Base-by-base conservation (phyloP, 2,329 filamentous ascomycete species). In the Rhinocladiella mackenziei region DNA sequence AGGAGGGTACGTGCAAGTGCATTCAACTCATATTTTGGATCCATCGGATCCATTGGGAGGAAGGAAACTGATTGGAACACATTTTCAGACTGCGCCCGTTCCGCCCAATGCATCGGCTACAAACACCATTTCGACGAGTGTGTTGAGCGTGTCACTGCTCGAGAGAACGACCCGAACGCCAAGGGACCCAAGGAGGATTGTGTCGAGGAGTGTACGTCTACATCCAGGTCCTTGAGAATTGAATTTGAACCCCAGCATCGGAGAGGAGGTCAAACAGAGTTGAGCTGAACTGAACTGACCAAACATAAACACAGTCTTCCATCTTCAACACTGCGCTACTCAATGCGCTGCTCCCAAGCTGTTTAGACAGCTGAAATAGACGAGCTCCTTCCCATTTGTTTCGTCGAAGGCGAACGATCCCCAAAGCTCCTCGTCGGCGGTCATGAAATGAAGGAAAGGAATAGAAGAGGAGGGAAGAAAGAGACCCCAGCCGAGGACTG, bases 111-210 rank as follows among this genome's bases (percentile, higher is more conserved):
- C 73, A 77, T 83, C 51, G 83, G 84, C 48, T 79, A 80, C 65
- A 98, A 97, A 82, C 91, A 97, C 78, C 92, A 98, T 79, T 97
- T 85, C 69, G 91, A 97, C 58, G 88, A 96, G 74, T 98, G 92
- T 69, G 89, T 91, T 60, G 89, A 95, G 80, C 89, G 92, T 62
- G 92, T 98, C 59, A 87, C 82, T 50, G 63, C 63, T 48, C 69
- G 77, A 64, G 66, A 75, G 60, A 80, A 88, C 62, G 79, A 84
- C 59, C 78, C 83, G 55, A 81, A 84, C 60, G 76, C 77, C 70
- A 81, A 83, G 71, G 83, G 75, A 43, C 74, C 83, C 60, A 81
- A 86, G 62, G 92, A 98, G 79, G 89, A 97, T 75, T 98, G 92
- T 63, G 88, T 97, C 58, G 92, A 98, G 77, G 92, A 98, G 77